A percentile compares a stretch with the other conserved stretches of the same genome.
These are phyloP conservation scores for Leishmania tarentolae DNA, from an alignment of 208 protist species.

Conservation along the genomic window DNA sequence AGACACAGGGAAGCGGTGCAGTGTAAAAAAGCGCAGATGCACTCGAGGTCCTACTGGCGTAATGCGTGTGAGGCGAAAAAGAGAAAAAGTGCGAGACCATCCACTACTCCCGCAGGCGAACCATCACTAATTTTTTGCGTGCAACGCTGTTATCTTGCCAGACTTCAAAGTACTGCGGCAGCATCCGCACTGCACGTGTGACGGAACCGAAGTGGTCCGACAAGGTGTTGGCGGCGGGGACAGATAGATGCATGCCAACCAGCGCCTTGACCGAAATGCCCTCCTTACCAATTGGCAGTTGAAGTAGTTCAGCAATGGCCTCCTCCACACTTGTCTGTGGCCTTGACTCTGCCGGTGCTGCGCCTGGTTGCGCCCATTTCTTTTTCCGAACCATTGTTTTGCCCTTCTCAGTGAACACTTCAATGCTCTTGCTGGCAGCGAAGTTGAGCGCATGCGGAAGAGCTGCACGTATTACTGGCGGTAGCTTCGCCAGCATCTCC, in stretches of 20 bases:
- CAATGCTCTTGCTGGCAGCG: conserved; percentile 35
- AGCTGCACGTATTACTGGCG: conserved; percentile 71
- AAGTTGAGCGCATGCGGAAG: conserved; percentile 57
- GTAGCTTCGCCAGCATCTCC: conserved; percentile 44
- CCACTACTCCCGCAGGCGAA: conserved; percentile 1
- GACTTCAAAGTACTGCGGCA: conserved; percentile 74
- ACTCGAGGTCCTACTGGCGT: not conserved
- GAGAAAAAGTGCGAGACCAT: not conserved
- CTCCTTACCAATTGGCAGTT: conserved; percentile 46
- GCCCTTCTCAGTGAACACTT: conserved; percentile 31
- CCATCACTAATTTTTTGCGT: conserved; percentile 8
- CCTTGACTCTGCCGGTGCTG: not conserved
- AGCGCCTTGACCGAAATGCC: conserved; percentile 64
- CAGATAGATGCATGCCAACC: conserved; percentile 43
- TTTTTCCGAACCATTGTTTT: conserved; percentile 56
- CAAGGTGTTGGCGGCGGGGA: conserved; percentile 38
- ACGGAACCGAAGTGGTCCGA: conserved; percentile 65
- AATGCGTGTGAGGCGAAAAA: not conserved
- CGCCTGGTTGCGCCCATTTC: not conserved
- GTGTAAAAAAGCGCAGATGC: not conserved
- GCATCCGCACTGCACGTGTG: conserved; percentile 40
- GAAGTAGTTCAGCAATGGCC: conserved; percentile 66
- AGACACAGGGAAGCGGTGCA: not conserved
- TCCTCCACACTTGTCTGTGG: conserved; percentile 64
- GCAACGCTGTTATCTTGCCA: not conserved